Base-by-base conservation (phyloP, 176 grass and related monocot genomes). In the Aegilops tauschii region DNA sequence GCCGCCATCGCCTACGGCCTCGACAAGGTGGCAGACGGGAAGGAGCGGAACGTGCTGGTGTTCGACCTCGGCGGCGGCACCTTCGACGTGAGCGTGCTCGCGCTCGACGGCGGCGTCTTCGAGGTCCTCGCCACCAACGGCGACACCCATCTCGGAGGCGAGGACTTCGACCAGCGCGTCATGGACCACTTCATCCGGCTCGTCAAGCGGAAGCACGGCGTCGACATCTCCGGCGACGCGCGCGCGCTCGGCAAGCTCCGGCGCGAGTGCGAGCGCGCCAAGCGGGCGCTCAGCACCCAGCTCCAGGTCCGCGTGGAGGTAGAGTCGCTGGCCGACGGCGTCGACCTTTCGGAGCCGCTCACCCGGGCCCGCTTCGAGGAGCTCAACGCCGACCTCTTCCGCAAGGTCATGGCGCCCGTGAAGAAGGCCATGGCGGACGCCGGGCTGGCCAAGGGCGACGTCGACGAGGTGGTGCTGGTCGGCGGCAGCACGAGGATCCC, bases 401-500 rank as follows among this genome's bases (percentile, higher is more conserved):
- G 91, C 70, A 95, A 95, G 91, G 93, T 91, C 4, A 91, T 95
- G 94, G 86, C 84, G 73, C 93, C 93, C 0, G 91, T 95, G 4
- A 95, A 89, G 93, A 93, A 93, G 84, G 91, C 91, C 65, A 82
- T 93, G 88, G 89, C 92, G 0, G 93, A 95, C 68, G 91, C 93
- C 9, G 91, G 91, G 6, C 71, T 93, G 27, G 8, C 80, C 78
- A 95, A 95, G 86, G 37, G 12, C 52, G 91, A 95, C 65, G 69
- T 93, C 35, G 82, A 95, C 25, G 91, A 95, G 79, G 83, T 93
- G 14, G 94, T 95, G 8, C 94, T 95, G 36, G 94, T 95, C 6
- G 91, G 94, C 47, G 94, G 94, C 29, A 95, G 94, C 87, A 91
- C 89, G 16, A 91, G 93, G 77, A 95, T 95, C 78, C 93, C 93